phyloP scores from a whole-genome alignment of 768 basidiomycete species.

The Tulasnella sp. region DNA sequence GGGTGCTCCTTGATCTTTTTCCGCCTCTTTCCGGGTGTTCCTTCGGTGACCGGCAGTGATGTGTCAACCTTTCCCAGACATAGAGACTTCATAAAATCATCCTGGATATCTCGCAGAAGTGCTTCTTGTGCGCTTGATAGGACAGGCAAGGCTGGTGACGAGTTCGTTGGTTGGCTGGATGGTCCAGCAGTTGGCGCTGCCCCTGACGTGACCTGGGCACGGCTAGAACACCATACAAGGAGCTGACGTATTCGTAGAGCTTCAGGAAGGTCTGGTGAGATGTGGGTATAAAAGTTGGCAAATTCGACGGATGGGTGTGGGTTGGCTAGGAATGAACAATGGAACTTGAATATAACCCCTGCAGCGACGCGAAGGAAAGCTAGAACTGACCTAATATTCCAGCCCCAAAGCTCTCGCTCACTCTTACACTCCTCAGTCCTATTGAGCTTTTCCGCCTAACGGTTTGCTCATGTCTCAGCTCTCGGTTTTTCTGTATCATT shows the following conservation, averaged over 20 bases:
- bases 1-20: constrained; percentile 12
- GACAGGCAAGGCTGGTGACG: not conserved
- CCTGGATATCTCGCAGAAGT: constrained; percentile 4
- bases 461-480: constrained; percentile 8
- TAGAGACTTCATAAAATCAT: constrained; percentile 13
- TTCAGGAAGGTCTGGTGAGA: constrained; percentile 13
- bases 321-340: constrained; percentile 6
- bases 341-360: not conserved
- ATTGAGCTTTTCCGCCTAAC: constrained; percentile 12
- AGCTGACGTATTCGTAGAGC: constrained; percentile 14
- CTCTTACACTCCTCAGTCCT: constrained; percentile 5
- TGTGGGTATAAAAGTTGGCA: constrained; percentile 10
- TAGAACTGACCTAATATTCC: constrained; percentile 11
- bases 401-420: constrained; percentile 14
- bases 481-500: constrained; percentile 11
- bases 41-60: not conserved
- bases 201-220: not conserved
- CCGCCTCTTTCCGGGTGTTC: not conserved
- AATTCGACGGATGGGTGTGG: constrained; percentile 12
- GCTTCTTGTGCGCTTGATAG: constrained; percentile 3
- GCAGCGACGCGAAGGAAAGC: not conserved
- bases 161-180: not conserved
- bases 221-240: constrained; percentile 13
- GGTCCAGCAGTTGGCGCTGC: not conserved
- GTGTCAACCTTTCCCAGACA: constrained; percentile 14